Conservation (phyloP, 139 green algal genomes). For the Haematococcus lacustris region DNA sequence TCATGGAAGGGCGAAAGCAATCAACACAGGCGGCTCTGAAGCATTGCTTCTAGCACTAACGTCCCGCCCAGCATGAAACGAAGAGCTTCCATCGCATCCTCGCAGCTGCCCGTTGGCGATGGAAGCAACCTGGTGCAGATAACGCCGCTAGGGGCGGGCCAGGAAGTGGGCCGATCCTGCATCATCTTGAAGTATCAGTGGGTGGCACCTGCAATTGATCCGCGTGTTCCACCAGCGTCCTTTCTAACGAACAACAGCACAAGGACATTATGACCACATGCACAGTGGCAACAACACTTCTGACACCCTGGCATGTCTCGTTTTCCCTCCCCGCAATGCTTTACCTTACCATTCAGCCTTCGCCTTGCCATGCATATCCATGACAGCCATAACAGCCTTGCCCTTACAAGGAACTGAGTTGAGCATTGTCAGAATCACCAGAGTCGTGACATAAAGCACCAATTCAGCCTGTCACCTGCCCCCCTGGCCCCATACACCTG, state of each 20-base stretch:
- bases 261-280: not conserved
- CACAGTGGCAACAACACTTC: not conserved
- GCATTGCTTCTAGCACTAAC: no score
- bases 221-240: not conserved
- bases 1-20: no score
- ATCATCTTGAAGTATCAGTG: slow-evolving; percentile 84
- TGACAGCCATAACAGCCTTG: no score
- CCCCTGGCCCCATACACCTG: not conserved
- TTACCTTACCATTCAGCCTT: no score
- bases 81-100: no score
- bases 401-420: not conserved
- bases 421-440: not conserved
- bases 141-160: slow-evolving; percentile 85
- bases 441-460: not conserved
- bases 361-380: not conserved
- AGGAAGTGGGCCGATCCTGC: slow-evolving; percentile 94
- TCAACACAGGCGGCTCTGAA: no score
- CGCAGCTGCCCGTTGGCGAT: slow-evolving; percentile 12
- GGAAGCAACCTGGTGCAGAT: slow-evolving; percentile 32
- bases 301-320: not conserved
- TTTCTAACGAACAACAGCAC: not conserved
- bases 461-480: not conserved
- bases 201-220: slow-evolving; percentile 26
- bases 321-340: no score
- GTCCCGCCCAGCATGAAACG: no score